These are phyloP conservation scores for Pneumocystis wakefieldiae DNA, from an alignment of 1,139 yeast species.

Conservation along the genomic window DNA sequence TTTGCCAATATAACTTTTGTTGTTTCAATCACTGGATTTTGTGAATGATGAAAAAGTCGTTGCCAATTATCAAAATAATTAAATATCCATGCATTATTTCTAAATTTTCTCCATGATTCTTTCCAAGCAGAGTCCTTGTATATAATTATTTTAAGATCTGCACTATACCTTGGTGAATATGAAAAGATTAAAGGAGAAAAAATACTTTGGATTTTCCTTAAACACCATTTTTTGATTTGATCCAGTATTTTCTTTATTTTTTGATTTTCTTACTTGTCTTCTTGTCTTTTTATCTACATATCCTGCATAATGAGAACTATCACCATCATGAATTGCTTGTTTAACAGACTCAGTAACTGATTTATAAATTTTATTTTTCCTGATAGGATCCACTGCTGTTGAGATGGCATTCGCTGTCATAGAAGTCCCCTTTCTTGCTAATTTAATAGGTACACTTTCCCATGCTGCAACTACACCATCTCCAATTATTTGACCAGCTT, in stretches of 20 bases:
- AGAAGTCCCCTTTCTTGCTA: slow-evolving; percentile 67
- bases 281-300: slow-evolving; percentile 78
- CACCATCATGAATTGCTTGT: slow-evolving; percentile 83
- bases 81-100: slow-evolving; percentile 55
- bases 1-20: slow-evolving; percentile 69
- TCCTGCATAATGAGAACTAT: slow-evolving; percentile 81
- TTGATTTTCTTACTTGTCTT: slow-evolving; percentile 42
- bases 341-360: slow-evolving; percentile 38
- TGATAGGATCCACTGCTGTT: slow-evolving; percentile 83
- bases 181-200: not conserved
- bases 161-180: slow-evolving; percentile 21
- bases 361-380: slow-evolving; percentile 78
- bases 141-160: slow-evolving; percentile 68
- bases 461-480: slow-evolving; percentile 82
- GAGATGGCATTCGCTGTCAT: slow-evolving; percentile 42
- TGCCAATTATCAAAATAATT: slow-evolving; percentile 46
- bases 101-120: slow-evolving; percentile 49
- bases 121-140: slow-evolving; percentile 65
- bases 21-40: slow-evolving; percentile 74
- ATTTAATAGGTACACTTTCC: slow-evolving; percentile 89
- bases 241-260: slow-evolving; percentile 42
- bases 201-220: slow-evolving; percentile 48
- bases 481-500: slow-evolving; percentile 91
- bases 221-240: slow-evolving; percentile 45
- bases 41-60: slow-evolving; percentile 71